Percentiles rank a stretch among this genome's conserved stretches.
phyloP scores from a whole-genome alignment of 352 stramenopile species.

The Pythium chondricola region DNA sequence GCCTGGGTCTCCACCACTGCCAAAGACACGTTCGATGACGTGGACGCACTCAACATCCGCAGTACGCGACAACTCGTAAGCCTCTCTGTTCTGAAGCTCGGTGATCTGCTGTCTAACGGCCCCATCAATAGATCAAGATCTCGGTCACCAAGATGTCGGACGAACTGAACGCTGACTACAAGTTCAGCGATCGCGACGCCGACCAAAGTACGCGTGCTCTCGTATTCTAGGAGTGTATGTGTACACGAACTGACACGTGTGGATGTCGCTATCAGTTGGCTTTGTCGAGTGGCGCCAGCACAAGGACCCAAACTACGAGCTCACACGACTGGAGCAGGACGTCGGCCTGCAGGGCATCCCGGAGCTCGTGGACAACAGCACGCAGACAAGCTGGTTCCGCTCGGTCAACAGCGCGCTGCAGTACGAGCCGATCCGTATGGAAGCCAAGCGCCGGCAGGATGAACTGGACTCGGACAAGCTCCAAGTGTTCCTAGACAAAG shows the following conservation, averaged over 20 bases:
- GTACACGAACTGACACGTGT: too few relatives aligned
- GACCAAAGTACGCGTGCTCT: constrained; percentile 45
- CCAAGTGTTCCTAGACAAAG: constrained; percentile 54
- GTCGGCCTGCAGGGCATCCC: constrained; percentile 68
- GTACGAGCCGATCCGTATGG: constrained; percentile 70
- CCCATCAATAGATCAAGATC: constrained; percentile 60
- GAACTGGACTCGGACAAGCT: constrained; percentile 72
- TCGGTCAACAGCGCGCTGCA: constrained; percentile 78
- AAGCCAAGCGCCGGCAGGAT: constrained; percentile 20
- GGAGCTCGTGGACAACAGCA: constrained; percentile 56
- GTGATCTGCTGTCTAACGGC: too few relatives aligned
- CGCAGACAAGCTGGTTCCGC: constrained; percentile 81
- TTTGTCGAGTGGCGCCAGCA: constrained; percentile 85
- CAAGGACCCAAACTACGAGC: constrained; percentile 79
- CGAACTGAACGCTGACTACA: constrained; percentile 79
- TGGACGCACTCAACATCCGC: constrained; percentile 51
- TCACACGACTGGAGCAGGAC: constrained; percentile 71
- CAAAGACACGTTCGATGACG: constrained; percentile 58
- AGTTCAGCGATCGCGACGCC: constrained; percentile 76
- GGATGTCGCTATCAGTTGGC: constrained; percentile 21
- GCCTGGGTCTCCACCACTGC: constrained; percentile 44
- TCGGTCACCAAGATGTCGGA: constrained; percentile 79
- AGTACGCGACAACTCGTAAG: constrained; percentile 38
- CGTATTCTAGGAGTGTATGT: too few relatives aligned
- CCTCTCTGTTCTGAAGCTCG: constrained; percentile 2